These are phyloP conservation scores for Pseudopyrenochaeta lycopersici DNA, from an alignment of 2,329 filamentous ascomycete genomes.

Conservation along the genomic window DNA sequence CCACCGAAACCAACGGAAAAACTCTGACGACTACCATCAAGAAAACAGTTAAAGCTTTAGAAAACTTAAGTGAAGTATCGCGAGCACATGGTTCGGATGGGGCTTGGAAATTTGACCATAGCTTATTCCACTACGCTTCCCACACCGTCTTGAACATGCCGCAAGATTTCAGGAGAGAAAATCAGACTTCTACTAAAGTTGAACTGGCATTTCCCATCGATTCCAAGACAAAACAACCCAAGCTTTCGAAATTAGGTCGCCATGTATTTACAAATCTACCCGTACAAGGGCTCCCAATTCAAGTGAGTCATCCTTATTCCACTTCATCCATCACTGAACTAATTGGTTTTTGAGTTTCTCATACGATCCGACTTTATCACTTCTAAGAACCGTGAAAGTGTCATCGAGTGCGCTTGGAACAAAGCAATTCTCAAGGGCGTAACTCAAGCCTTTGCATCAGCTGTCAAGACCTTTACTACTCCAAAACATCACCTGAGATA, in stretches of 20 bases:
- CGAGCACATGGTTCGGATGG: no score
- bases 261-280: constrained; percentile 32
- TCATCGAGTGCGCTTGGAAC: constrained; percentile 33
- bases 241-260: constrained; percentile 20
- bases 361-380: constrained; percentile 40
- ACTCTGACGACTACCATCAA: no score
- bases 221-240: constrained; percentile 13
- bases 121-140: no score
- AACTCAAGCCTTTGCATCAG: constrained; percentile 14
- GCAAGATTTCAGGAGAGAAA: constrained; percentile 13
- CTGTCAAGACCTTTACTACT: constrained; percentile 16
- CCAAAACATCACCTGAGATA: constrained; percentile 16
- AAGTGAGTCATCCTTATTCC: constrained; percentile 25
- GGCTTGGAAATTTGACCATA: no score
- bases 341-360: constrained; percentile 32
- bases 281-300: constrained; percentile 19
- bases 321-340: no score
- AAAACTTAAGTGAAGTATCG: no score
- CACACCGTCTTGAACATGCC: constrained; percentile 13
- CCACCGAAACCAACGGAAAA: no score
- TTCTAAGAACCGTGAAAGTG: constrained; percentile 27
- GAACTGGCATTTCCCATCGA: constrained; percentile 35
- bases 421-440: constrained; percentile 17
- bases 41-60: no score
- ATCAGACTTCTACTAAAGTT: constrained; percentile 7